phyloP scores from a whole-genome alignment of 345 rosid species.

The Leavenworthia alabamica region DNA sequence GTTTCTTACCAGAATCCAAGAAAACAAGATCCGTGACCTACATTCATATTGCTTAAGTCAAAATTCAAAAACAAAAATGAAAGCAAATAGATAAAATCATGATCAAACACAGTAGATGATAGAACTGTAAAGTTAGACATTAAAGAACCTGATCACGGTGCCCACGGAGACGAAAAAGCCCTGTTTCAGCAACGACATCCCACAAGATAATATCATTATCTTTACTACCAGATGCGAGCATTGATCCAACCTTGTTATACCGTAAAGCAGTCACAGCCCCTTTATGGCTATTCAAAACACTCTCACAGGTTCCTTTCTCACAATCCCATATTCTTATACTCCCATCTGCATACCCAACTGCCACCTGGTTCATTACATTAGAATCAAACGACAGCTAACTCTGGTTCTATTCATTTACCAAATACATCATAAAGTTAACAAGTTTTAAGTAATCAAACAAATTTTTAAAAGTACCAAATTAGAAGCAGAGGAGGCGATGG shows the following conservation, averaged over 20 bases:
- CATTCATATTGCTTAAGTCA: background rate
- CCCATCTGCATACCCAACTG: slow-evolving; percentile 77
- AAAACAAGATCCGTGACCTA: slow-evolving; percentile 91
- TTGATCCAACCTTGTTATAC: slow-evolving; percentile 58
- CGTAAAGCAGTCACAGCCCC: slow-evolving; percentile 77
- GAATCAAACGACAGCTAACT: background rate
- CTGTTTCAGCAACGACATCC: slow-evolving; percentile 89
- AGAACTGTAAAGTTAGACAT: background rate
- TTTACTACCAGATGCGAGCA: slow-evolving; percentile 93
- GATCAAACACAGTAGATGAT: slow-evolving; percentile 1
- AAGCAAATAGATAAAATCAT: background rate
- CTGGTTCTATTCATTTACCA: background rate
- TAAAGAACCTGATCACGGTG: slow-evolving; percentile 84
- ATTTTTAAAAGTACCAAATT: slow-evolving; percentile 42
- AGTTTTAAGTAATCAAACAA: background rate
- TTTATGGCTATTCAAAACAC: slow-evolving; percentile 71
- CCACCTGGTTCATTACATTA: slow-evolving; percentile 32
- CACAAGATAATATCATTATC: slow-evolving; percentile 85
- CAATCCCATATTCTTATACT: slow-evolving; percentile 82
- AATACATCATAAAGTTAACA: background rate
- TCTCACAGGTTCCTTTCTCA: slow-evolving; percentile 74
- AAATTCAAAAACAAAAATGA: background rate
- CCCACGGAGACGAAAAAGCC: slow-evolving; percentile 76
- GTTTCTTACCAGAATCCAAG: slow-evolving; percentile 78
- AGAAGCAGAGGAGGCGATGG: slow-evolving; percentile 47